Conservation (phyloP, 176 grass and related monocot genomes). For the Tillandsia leiboldiana region DNA sequence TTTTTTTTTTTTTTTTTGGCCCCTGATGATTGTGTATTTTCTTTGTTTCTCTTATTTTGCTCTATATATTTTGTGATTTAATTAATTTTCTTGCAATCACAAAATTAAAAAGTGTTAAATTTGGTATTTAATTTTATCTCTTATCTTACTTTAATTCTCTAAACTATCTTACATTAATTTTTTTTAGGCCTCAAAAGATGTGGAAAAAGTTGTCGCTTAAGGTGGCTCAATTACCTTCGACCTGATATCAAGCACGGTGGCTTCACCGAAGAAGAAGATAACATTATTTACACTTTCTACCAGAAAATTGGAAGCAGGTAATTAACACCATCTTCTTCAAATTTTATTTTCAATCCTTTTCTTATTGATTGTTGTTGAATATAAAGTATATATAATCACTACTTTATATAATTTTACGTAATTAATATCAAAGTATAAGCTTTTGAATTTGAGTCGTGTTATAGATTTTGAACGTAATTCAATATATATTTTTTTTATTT, state of each 20-base stretch:
- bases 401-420: too few relatives aligned
- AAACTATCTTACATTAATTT: background rate
- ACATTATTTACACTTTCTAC: constrained; percentile 59
- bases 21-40: background rate
- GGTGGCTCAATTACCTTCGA: constrained; percentile 93
- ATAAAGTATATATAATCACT: too few relatives aligned
- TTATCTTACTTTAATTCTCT: too few relatives aligned
- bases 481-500: too few relatives aligned
- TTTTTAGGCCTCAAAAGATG: constrained; percentile 53
- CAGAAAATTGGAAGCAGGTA: constrained; percentile 70
- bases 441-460: too few relatives aligned
- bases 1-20: background rate
- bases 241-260: constrained; percentile 74
- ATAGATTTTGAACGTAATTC: background rate
- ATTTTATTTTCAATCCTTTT: too few relatives aligned
- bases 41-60: background rate
- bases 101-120: too few relatives aligned
- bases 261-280: constrained; percentile 80
- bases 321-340: background rate
- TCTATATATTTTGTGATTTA: background rate
- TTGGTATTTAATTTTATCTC: too few relatives aligned
- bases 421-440: too few relatives aligned
- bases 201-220: constrained; percentile 77
- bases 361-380: background rate
- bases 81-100: too few relatives aligned